These are phyloP conservation scores for Aschersonia sp. DNA, from an alignment of 2,329 filamentous ascomycete species.

Conservation along the genomic window DNA sequence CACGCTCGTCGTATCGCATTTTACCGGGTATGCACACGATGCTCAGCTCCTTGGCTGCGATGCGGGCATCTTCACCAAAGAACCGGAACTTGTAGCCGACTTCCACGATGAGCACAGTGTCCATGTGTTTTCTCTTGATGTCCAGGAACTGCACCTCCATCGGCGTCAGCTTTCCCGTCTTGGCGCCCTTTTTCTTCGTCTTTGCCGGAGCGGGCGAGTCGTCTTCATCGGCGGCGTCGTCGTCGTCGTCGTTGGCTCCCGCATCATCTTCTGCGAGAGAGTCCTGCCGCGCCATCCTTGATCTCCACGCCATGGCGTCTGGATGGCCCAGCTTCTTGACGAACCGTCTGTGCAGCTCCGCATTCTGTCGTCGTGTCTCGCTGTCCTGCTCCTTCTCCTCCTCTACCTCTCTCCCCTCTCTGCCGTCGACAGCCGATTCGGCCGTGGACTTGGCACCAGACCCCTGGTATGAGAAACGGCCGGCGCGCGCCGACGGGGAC, in stretches of 20 bases:
- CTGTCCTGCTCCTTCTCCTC: conserved; percentile 24
- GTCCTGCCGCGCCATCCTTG: conserved; percentile 40
- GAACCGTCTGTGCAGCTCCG: conserved; percentile 68
- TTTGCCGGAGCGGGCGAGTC: conserved; percentile 35
- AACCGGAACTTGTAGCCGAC: conserved; percentile 98
- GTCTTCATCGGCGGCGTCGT: conserved; percentile 41
- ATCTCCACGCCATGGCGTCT: conserved; percentile 60
- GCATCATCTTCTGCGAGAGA: conserved; percentile 32
- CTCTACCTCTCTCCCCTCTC: conserved; percentile 2
- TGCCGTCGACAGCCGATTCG: too few species aligned
- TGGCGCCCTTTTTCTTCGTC: conserved; percentile 53
- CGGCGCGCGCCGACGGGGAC: too few species aligned
- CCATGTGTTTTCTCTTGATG: conserved; percentile 82
- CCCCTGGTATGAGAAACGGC: too few species aligned
- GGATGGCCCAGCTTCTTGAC: conserved; percentile 80
- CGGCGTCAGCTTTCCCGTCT: conserved; percentile 70
- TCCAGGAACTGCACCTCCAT: conserved; percentile 89
- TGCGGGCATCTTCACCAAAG: conserved; percentile 86
- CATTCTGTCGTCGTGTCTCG: conserved; percentile 37
- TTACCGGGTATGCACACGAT: conserved; percentile 97
- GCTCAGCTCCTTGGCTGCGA: conserved; percentile 76
- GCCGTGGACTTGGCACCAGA: too few species aligned
- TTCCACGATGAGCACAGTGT: conserved; percentile 82
- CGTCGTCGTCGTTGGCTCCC: conserved; percentile 33
- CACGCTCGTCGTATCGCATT: conserved; percentile 80